Evolutionary conservation across 2,329 filamentous ascomycete genomes (phyloP).

Genomic region (Botrytis elliptica): DNA sequence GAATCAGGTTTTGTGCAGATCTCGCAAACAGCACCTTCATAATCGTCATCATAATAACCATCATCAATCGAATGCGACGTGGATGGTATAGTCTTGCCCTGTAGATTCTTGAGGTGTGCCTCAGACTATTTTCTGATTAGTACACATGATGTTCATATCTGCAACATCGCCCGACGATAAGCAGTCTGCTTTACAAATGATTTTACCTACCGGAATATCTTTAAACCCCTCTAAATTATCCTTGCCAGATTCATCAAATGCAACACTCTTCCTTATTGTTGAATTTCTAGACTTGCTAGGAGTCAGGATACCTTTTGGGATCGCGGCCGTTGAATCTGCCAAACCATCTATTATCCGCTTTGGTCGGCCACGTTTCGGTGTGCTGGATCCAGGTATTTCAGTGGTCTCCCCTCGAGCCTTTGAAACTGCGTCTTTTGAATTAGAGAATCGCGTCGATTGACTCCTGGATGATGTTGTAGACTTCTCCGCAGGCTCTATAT

Average conservation of each 20-base stretch:
- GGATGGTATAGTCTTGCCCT: not conserved
- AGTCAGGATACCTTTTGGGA: slow-evolving; percentile 55
- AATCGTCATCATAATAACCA: not conserved
- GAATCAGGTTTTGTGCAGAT: slow-evolving; percentile 19
- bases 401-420: not conserved
- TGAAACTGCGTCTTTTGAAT: not conserved
- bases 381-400: slow-evolving; percentile 26
- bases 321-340: not conserved
- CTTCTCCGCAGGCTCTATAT: not conserved
- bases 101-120: not conserved
- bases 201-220: slow-evolving; percentile 44
- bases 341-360: slow-evolving; percentile 12
- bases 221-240: slow-evolving; percentile 46
- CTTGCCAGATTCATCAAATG: slow-evolving; percentile 51
- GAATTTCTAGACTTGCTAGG: slow-evolving; percentile 49
- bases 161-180: not conserved
- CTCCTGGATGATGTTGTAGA: not conserved
- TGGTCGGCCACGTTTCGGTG: slow-evolving; percentile 26
- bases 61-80: not conserved
- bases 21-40: slow-evolving; percentile 3
- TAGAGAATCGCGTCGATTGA: not conserved
- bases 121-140: slow-evolving; percentile 7
- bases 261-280: slow-evolving; percentile 52
- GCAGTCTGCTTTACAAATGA: too few relatives aligned
- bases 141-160: not conserved